Base-by-base conservation (phyloP, 108 stramenopile genomes). In the Cyclotella cryptica region DNA sequence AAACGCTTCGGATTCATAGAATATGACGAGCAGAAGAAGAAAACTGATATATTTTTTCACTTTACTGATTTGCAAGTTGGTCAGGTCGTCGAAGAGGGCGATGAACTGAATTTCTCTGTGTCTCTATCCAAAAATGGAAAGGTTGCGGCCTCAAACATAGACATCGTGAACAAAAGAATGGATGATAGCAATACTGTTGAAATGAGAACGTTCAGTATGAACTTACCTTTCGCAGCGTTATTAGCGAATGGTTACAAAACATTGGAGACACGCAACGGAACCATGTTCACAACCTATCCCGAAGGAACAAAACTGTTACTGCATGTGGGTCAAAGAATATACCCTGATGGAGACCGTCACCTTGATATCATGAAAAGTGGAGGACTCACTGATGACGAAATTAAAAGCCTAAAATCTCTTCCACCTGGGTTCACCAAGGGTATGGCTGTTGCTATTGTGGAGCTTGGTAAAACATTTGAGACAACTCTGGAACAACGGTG, bases 181-280 rank as follows among this genome's bases (percentile, higher is more conserved):
- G 47, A 68, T 41, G 58, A 61, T 3, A 61, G 60, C 13, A 72
- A 81, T 26, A 24, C 27, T 63, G 71, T 87, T 10, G 66, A 78
- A 26, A 78, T 87, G 71, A 79, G 85, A 47, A 82, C 71, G 41
- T 93, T 95, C 74, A 86, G 85, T 60, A 93, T 95, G 94, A 92
- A 90, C 63, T 67, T 88, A 64, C 94, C 94, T 13, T 95, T 93
- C 73, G 90, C 89, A 0, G 90, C 92, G 9, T 71, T 95, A 28
- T 69, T 95, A n/a, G 84, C 87, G 12, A 92, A 93, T 78, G 94
- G 90, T 22, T 83, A 88, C 80, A 95, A 95, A 65, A 90, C 88
- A 17, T 51, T 95, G 7, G 94, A 95, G 72, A 87, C 89, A 15
- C 79, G 94, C 9, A 95, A 95, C 71, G 87, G 90, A 17, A 90